Base-by-base conservation (phyloP, 371 early-diverging fungal species). In the Apophysomyces trapeziformis region DNA sequence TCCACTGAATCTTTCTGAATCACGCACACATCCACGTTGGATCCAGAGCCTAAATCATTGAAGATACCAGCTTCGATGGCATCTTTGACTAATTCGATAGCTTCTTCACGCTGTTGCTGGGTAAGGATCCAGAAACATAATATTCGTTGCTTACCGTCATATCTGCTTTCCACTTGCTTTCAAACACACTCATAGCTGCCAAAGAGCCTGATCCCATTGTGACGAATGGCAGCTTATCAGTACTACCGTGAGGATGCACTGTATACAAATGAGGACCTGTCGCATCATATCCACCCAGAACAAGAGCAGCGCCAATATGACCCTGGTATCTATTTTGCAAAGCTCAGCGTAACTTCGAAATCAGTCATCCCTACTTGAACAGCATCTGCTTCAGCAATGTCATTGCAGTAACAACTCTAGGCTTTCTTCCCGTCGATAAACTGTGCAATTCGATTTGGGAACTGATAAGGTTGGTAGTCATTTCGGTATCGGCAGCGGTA, bases 21-120 rank as follows among this genome's bases (percentile, higher is more conserved):
- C 14, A 99, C 95, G 64, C 88, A 89, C 7, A 99, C 91, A 85
- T 99, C 99, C 66, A 99, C 97, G 78, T 99, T 99, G 37, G 95
- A 95, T 68, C 99, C 99, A 54, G 99, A 99, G 71, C 99, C 99
- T 57, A 99, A 83, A 85, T 99, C 99, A 81, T 99, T 99, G 79
- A 97, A 95, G 68, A 99, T 96, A 87, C 99, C 99, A 36, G 99
- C 95, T 79, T 95, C 90, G 69, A 99, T 96, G 47, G 99, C 99
- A 64, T 95, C 93, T 69, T 89, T 87, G 36, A 98, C 99, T 54
- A 99, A 74, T 35, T 91, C 90, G 59, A 99, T 91, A 6, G 97
- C 99, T 63, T 96, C 96, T 63, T 98, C 92, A 64, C 95, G 89
- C 92, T 93, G 78, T 26, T 12, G 21, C 54, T 18, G 12, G 32